phyloP scores from a whole-genome alignment of 345 rosid genomes.

The Salix exigua region DNA sequence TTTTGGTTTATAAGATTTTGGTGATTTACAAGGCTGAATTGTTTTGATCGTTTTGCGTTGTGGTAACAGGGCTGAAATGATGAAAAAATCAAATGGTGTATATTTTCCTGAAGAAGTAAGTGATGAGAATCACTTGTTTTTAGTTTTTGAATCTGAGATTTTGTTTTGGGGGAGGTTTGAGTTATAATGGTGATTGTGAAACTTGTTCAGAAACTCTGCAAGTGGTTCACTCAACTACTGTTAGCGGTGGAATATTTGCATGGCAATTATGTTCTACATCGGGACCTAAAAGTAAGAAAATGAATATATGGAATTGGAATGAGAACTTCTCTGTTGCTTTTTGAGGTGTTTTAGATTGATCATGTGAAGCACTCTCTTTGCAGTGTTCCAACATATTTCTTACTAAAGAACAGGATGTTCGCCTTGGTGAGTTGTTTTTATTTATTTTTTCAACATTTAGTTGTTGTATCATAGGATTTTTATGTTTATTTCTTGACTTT shows the following conservation, averaged over 20 bases:
- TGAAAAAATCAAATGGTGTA: constrained; percentile 87
- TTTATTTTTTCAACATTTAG: neutral
- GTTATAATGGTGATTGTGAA: constrained; percentile 6
- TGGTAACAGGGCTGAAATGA: constrained; percentile 76
- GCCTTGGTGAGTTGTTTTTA: constrained; percentile 63
- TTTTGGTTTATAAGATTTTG: constrained; percentile 10
- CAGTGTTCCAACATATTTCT: constrained; percentile 99
- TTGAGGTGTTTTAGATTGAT: constrained; percentile 27
- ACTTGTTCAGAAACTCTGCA: constrained; percentile 76
- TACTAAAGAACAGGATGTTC: constrained; percentile 91
- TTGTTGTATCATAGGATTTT: neutral
- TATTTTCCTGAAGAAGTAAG: constrained; percentile 88
- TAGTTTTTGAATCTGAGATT: neutral
- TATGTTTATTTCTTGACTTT: neutral
- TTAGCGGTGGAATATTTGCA: constrained; percentile 95
- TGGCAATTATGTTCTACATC: constrained; percentile 92
- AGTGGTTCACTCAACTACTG: constrained; percentile 88
- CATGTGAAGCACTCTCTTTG: constrained; percentile 15
- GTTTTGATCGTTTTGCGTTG: constrained; percentile 2
- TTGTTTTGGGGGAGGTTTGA: constrained; percentile 10
- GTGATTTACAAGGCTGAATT: constrained; percentile 2
- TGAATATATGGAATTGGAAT: constrained; percentile 11
- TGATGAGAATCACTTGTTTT: neutral
- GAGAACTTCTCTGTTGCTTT: constrained; percentile 14
- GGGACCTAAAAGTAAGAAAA: constrained; percentile 78